Evolutionary conservation across 2,329 filamentous ascomycete species (phyloP).

Genomic region (Pseudogymnoascus sp.): DNA sequence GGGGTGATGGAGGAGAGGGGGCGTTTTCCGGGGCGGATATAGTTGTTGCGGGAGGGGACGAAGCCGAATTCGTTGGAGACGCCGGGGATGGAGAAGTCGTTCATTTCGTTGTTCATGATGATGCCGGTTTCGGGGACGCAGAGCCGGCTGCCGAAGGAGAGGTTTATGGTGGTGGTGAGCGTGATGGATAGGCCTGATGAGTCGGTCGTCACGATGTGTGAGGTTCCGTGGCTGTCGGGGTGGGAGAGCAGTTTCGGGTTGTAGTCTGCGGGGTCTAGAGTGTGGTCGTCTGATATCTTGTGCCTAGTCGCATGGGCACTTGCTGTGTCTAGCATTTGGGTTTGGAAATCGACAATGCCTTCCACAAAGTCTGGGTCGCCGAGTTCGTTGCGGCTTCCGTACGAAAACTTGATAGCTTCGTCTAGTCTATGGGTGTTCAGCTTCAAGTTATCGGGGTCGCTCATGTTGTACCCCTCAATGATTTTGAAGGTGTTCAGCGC

Average conservation of each 20-base stretch:
- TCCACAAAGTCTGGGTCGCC: conserved; percentile 74
- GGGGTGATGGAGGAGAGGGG: conserved; percentile 79
- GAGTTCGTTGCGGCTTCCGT: conserved; percentile 68
- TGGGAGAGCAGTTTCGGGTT: conserved; percentile 60
- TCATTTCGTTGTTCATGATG: conserved; percentile 52
- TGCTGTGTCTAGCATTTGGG: conserved; percentile 55
- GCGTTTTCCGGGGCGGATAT: conserved; percentile 70
- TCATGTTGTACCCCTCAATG: conserved; percentile 66
- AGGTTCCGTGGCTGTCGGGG: conserved; percentile 65
- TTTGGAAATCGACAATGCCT: conserved; percentile 56
- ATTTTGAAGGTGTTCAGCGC: conserved; percentile 64
- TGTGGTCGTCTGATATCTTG: conserved; percentile 65
- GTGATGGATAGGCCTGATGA: conserved; percentile 66
- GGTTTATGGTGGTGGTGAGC: conserved; percentile 80
- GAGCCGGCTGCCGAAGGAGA: conserved; percentile 73
- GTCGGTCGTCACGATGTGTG: conserved; percentile 67
- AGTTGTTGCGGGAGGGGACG: conserved; percentile 72
- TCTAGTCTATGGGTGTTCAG: conserved; percentile 74
- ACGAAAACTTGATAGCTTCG: conserved; percentile 86
- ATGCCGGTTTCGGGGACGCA: conserved; percentile 64
- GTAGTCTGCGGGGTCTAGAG: conserved; percentile 68
- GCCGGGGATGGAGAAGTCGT: conserved; percentile 81
- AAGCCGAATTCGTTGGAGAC: conserved; percentile 77
- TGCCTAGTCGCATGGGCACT: conserved; percentile 53
- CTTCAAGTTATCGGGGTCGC: conserved; percentile 44